Percentiles rank a stretch among this genome's conserved stretches.
Conservation (phyloP, 2,329 filamentous ascomycete species). For the Purpureocillium takamizusanense region DNA sequence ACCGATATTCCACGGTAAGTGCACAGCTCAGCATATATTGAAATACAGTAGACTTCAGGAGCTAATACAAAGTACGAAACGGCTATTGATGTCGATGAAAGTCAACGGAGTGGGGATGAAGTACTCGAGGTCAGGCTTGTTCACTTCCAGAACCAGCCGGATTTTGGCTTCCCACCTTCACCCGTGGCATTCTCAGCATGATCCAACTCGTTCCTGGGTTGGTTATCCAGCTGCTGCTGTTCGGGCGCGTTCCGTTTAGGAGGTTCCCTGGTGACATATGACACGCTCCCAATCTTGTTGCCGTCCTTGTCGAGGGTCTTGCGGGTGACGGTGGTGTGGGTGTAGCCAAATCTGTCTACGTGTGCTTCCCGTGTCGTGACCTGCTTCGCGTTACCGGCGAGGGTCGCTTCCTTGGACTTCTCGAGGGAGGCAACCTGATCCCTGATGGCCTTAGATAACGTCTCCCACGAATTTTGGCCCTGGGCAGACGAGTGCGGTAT, state of each 20-base stretch:
- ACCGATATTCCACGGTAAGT: too few relatives aligned
- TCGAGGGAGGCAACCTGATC: constrained; percentile 9
- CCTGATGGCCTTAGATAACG: constrained; percentile 26
- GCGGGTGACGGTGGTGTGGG: constrained; percentile 30
- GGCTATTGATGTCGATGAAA: too few relatives aligned
- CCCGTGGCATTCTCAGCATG: background rate
- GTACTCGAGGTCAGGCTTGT: too few relatives aligned
- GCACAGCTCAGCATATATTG: too few relatives aligned
- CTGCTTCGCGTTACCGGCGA: constrained; percentile 18
- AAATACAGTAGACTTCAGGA: too few relatives aligned
- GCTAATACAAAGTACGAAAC: too few relatives aligned
- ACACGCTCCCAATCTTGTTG: constrained; percentile 28
- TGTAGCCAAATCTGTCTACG: constrained; percentile 32
- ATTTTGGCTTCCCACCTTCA: constrained; percentile 13
- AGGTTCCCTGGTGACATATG: constrained; percentile 22
- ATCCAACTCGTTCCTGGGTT: constrained; percentile 5
- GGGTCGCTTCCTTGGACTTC: constrained; percentile 4
- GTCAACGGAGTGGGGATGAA: too few relatives aligned
- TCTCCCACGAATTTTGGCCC: constrained; percentile 29
- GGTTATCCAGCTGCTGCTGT: constrained; percentile 9
- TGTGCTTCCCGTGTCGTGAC: constrained; percentile 30
- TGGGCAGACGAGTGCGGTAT: constrained; percentile 27
- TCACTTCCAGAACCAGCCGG: constrained; percentile 34
- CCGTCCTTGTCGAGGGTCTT: constrained; percentile 31
- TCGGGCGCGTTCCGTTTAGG: constrained; percentile 8